Evolutionary conservation across 805 yeast genomes (phyloP).

Genomic region (Hanseniaspora meyeri): DNA sequence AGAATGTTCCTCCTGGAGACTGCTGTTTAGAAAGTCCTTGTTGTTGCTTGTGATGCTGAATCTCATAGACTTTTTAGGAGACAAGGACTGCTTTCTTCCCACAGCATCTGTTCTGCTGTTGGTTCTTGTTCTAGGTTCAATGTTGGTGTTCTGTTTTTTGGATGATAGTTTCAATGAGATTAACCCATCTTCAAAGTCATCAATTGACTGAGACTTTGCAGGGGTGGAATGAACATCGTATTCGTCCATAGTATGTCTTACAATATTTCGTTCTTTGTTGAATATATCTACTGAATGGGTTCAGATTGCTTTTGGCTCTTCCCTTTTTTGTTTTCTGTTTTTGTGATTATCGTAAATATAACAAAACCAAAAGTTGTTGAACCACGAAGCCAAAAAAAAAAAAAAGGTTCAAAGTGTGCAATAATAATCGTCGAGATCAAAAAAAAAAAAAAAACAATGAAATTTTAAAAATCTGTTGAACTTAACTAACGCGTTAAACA

Average conservation of each 20-base stretch:
- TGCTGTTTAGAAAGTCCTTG: background rate
- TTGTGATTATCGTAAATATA: too few species aligned
- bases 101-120: constrained; percentile 1
- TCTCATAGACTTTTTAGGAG: constrained; percentile 11
- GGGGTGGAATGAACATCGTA: constrained; percentile 1
- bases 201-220: background rate
- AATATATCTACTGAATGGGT: too few species aligned
- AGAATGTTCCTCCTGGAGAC: background rate
- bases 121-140: constrained; percentile 2
- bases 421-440: background rate
- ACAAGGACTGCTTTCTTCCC: constrained; percentile 7
- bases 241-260: background rate
- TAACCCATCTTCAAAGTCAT: constrained; percentile 9
- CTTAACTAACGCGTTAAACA: background rate
- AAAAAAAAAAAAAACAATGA: background rate
- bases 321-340: too few species aligned
- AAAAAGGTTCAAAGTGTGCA: too few species aligned
- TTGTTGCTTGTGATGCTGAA: constrained; percentile 3
- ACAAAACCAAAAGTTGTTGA: too few species aligned
- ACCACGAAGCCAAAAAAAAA: too few species aligned
- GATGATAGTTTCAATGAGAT: constrained; percentile 7
- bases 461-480: background rate
- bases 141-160: background rate
- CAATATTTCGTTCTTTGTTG: too few species aligned
- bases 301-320: too few species aligned